Evolutionary conservation across 148 eudicot species (phyloP).

Genomic region (Amaranthus palmeri): DNA sequence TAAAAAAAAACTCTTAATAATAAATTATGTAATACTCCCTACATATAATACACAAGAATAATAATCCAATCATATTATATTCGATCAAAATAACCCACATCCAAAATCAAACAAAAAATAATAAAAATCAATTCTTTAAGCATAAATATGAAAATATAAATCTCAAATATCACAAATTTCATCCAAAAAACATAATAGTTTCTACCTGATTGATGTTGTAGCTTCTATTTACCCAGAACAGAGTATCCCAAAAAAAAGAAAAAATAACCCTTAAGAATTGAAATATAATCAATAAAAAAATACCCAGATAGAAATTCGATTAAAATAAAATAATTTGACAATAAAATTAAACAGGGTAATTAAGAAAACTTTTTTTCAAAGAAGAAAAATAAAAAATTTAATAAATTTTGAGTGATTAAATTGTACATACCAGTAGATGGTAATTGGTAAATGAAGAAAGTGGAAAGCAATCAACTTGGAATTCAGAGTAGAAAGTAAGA

Average conservation of each 20-base stretch:
- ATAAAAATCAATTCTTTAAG: neutral
- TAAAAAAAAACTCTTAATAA: no score
- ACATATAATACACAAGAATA: no score
- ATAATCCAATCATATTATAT: neutral
- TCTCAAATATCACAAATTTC: neutral
- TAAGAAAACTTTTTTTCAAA: neutral
- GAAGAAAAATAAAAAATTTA: neutral
- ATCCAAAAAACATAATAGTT: neutral
- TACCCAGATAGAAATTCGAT: constrained; percentile 3
- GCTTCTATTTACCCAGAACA: neutral
- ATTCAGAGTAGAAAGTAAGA: constrained; percentile 10
- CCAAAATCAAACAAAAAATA: neutral
- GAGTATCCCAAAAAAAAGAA: neutral
- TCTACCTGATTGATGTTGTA: neutral
- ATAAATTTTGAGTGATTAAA: neutral
- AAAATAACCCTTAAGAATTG: neutral
- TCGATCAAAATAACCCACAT: no score
- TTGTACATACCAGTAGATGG: neutral
- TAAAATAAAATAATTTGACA: neutral
- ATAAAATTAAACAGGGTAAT: neutral
- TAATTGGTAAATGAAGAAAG: no score
- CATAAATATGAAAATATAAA: neutral
- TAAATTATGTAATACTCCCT: no score
- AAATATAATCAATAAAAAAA: neutral
- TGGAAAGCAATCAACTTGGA: constrained; percentile 19